phyloP scores from a whole-genome alignment of 1,284 basidiomycete species.

The Papiliotrema terrestris region DNA sequence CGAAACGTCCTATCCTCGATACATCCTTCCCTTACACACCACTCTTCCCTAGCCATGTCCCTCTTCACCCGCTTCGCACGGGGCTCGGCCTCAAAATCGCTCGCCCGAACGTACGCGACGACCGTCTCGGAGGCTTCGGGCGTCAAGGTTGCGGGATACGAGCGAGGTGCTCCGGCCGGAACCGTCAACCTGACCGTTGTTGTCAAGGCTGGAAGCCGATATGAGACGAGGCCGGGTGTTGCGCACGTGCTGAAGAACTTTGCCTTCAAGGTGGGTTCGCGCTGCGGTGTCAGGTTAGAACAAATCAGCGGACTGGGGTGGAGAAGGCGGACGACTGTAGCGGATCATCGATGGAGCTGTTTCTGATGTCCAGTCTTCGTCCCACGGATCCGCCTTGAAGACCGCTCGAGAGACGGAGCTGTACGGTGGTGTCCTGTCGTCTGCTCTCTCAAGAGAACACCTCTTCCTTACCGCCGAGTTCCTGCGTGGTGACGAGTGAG shows the following conservation, averaged over 20 bases:
- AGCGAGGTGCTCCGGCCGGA: slow-evolving; percentile 62
- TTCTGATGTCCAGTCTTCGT: slow-evolving; percentile 58
- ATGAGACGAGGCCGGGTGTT: slow-evolving; percentile 77
- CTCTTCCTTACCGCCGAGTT: slow-evolving; percentile 92
- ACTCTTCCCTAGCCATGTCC: slow-evolving; percentile 22
- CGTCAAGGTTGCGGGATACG: slow-evolving; percentile 77
- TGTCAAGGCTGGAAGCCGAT: slow-evolving; percentile 85
- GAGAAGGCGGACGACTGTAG: neutral
- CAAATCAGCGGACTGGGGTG: too few species aligned
- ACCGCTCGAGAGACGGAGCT: slow-evolving; percentile 91
- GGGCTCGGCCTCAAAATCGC: slow-evolving; percentile 49
- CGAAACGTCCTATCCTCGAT: neutral
- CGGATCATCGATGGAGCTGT: neutral
- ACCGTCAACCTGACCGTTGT: slow-evolving; percentile 82
- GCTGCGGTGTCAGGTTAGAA: too few species aligned
- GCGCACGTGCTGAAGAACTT: slow-evolving; percentile 93
- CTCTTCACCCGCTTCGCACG: slow-evolving; percentile 30
- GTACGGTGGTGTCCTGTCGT: slow-evolving; percentile 87
- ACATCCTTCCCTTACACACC: neutral
- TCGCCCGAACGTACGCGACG: slow-evolving; percentile 57
- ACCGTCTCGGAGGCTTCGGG: slow-evolving; percentile 66
- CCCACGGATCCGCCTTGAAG: slow-evolving; percentile 80
- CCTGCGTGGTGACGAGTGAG: slow-evolving; percentile 92
- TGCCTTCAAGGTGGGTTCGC: slow-evolving; percentile 78
- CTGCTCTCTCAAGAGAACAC: slow-evolving; percentile 83